A percentile compares a stretch with the other conserved stretches of the same genome.
Evolutionary conservation across 148 eudicot genomes (phyloP).

Genomic region (Euryodendron excelsum): DNA sequence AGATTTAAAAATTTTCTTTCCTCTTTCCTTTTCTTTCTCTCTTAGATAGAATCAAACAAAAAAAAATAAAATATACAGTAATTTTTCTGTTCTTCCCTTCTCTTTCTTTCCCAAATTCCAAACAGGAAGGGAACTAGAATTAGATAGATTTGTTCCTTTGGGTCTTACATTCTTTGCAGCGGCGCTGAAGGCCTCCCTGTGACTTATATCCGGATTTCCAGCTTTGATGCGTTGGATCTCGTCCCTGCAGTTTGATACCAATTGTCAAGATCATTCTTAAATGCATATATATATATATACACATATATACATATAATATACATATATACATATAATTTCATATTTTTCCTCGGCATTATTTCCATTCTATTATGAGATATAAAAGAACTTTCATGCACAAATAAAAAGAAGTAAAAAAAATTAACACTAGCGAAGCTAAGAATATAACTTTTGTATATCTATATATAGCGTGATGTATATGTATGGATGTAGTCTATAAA

Average conservation of each 20-base stretch:
- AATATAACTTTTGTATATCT: background rate
- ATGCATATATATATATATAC: background rate
- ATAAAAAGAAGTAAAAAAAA: too few relatives aligned
- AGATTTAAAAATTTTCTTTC: too few relatives aligned
- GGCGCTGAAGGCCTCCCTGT: slow-evolving; percentile 95
- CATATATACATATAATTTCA: background rate
- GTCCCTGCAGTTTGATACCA: slow-evolving; percentile 48
- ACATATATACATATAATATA: background rate
- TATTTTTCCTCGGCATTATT: background rate
- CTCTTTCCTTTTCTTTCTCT: too few relatives aligned
- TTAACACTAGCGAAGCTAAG: background rate
- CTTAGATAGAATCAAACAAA: too few relatives aligned
- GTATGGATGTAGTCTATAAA: background rate
- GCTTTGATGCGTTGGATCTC: slow-evolving; percentile 97
- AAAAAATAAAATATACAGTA: too few relatives aligned
- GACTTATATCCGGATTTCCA: slow-evolving; percentile 87
- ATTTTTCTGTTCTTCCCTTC: too few relatives aligned
- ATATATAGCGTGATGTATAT: too few relatives aligned
- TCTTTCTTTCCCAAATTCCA: background rate
- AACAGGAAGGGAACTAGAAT: background rate
- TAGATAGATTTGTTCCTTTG: background rate
- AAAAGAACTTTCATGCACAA: too few relatives aligned
- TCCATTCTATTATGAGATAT: background rate
- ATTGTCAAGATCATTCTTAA: background rate
- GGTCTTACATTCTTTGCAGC: slow-evolving; percentile 91